Conservation (phyloP, 2,329 filamentous ascomycete species). For the Hypoxylon sp. region DNA sequence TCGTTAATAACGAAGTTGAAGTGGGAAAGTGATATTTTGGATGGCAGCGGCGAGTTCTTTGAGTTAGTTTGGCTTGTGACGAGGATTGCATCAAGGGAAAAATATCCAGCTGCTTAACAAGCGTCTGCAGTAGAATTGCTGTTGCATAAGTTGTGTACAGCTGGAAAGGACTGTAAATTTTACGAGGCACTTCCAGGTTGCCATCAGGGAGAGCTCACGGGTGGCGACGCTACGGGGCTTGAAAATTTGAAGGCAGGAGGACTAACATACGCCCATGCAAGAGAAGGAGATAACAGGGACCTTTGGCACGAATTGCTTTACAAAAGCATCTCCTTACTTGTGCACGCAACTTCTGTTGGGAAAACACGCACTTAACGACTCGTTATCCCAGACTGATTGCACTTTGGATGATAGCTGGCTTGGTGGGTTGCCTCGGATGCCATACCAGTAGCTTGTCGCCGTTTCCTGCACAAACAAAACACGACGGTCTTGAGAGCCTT, state of each 20-base stretch:
- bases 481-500: slow-evolving; percentile 1
- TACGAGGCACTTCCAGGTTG: slow-evolving; percentile 2
- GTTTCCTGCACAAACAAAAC: neutral
- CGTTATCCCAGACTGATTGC: slow-evolving; percentile 10
- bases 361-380: slow-evolving; percentile 1
- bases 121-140: slow-evolving; percentile 12
- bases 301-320: slow-evolving; percentile 12
- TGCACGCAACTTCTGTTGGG: slow-evolving; percentile 1
- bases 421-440: slow-evolving; percentile 16
- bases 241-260: slow-evolving; percentile 8
- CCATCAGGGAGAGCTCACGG: slow-evolving; percentile 13
- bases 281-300: slow-evolving; percentile 25
- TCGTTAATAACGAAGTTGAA: slow-evolving; percentile 22
- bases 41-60: slow-evolving; percentile 20
- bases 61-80: slow-evolving; percentile 27
- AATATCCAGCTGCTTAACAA: slow-evolving; percentile 12
- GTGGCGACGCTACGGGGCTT: slow-evolving; percentile 9
- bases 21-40: slow-evolving; percentile 28
- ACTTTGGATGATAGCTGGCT: slow-evolving; percentile 17
- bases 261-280: slow-evolving; percentile 14
- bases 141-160: slow-evolving; percentile 13
- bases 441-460: slow-evolving; percentile 3
- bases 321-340: slow-evolving; percentile 9
- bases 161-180: slow-evolving; percentile 1
- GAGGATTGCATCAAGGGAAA: slow-evolving; percentile 17